Base-by-base conservation (phyloP, 2,329 filamentous ascomycete genomes). In the Conoideocrella luteorostrata region DNA sequence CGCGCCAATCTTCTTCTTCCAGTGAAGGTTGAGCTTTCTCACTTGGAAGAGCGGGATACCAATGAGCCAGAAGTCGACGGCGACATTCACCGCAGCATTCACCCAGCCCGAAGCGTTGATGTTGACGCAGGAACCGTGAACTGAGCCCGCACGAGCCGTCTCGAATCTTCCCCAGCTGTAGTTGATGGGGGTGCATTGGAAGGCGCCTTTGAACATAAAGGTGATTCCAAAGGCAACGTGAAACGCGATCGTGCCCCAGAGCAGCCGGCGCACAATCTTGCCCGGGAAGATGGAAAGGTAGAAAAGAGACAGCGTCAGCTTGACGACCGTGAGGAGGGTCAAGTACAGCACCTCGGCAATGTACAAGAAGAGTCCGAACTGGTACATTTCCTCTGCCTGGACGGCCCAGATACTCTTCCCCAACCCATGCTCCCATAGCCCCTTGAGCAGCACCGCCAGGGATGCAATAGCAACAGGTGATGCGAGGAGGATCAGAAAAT, bases 161-260 rank as follows among this genome's bases (percentile, higher is more conserved):
- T 70, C 65, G 70, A 72, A 77, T 6, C 55, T 55, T 0, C 56
- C 63, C 74, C 74, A 78, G 51, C 66, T 69, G 38, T 61, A 68
- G 11, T 55, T 53, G 18, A 75, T 56, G 1, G 72, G 73, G 6
- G 47, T 54, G 56, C 72, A 75, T 46, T 72, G 65, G 33, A 74
- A 68, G n/a, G 70, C 50, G 18, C 56, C 63, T 13, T 63, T 52
- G 4, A 70, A 41, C n/a, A 63, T 45, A 41, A 70, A 72, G 10
- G 53, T 47, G 18, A 65, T 6, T 6, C 65, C 64, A 46, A 60
- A 65, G 2, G 60, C 7, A 11, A 56, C 41, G 45, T 62, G 61
- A 47, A 69, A 56, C 18, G 47, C 52, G 18, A 70, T 48, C 1
- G 66, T 66, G 35, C 40, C 59, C 51, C 58, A 61, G 12, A 70